Percentiles rank a stretch among this genome's conserved stretches.
These are phyloP conservation scores for Fusarium sp. DNA, from an alignment of 2,329 filamentous ascomycete species.

Conservation along the genomic window DNA sequence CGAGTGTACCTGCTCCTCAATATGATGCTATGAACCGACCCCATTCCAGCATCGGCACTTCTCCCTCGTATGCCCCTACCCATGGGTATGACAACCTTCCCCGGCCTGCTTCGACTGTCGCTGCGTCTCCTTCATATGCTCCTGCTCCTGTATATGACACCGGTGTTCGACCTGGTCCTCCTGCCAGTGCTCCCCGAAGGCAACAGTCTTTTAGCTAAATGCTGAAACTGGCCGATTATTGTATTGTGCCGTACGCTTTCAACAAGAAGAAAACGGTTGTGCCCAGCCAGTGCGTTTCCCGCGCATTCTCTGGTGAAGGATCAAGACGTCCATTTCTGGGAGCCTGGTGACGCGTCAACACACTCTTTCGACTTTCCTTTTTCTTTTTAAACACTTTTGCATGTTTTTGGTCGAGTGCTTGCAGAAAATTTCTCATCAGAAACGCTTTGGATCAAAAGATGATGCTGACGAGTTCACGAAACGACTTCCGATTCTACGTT, in stretches of 20 bases:
- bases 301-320: neutral
- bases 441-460: slow-evolving; percentile 46
- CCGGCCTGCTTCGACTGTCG: slow-evolving; percentile 29
- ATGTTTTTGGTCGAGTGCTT: slow-evolving; percentile 49
- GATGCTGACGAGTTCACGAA: slow-evolving; percentile 55
- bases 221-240: neutral
- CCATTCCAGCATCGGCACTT: slow-evolving; percentile 59
- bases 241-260: neutral
- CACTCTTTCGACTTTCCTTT: slow-evolving; percentile 39
- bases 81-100: slow-evolving; percentile 25
- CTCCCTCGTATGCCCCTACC: slow-evolving; percentile 36
- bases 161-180: slow-evolving; percentile 61
- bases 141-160: slow-evolving; percentile 63
- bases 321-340: slow-evolving; percentile 1
- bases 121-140: slow-evolving; percentile 29
- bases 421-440: slow-evolving; percentile 48
- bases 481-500: slow-evolving; percentile 53
- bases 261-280: neutral
- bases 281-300: neutral
- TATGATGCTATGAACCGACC: slow-evolving; percentile 66
- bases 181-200: slow-evolving; percentile 58
- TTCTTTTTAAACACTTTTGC: slow-evolving; percentile 33
- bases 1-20: slow-evolving; percentile 62
- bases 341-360: slow-evolving; percentile 24
- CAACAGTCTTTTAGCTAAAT: slow-evolving; percentile 49